phyloP scores from a whole-genome alignment of 805 yeast genomes.

The Starmerella apis region DNA sequence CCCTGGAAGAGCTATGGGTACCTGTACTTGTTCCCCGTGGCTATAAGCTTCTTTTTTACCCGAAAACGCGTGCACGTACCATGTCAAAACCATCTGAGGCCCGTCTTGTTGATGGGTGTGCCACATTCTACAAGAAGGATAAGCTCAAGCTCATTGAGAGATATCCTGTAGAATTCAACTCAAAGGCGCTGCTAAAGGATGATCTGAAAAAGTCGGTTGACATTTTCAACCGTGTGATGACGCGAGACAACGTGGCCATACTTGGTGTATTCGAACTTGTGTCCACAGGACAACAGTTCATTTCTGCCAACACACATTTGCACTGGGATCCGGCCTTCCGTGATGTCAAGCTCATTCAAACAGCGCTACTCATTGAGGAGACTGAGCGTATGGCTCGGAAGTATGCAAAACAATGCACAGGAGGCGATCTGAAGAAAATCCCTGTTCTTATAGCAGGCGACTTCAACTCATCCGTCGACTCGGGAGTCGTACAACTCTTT shows the following conservation, averaged over 20 bases:
- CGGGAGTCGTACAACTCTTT: constrained; percentile 87
- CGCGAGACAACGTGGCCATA: constrained; percentile 85
- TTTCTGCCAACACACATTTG: constrained; percentile 82
- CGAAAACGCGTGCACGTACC: constrained; percentile 85
- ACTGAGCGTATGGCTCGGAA: constrained; percentile 54
- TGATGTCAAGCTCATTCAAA: constrained; percentile 94
- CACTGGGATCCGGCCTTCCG: constrained; percentile 97
- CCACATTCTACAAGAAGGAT: constrained; percentile 67
- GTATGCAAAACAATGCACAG: constrained; percentile 33
- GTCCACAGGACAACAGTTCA: constrained; percentile 57
- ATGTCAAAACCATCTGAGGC: constrained; percentile 64
- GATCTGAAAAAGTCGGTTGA: constrained; percentile 89
- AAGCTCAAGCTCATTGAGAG: constrained; percentile 64
- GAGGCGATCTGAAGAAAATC: constrained; percentile 41
- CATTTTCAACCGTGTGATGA: constrained; percentile 89
- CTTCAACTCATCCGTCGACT: constrained; percentile 74
- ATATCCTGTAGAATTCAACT: constrained; percentile 68
- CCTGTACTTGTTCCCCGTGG: constrained; percentile 64
- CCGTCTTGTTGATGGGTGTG: constrained; percentile 94
- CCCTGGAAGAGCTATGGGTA: constrained; percentile 77
- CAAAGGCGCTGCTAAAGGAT: constrained; percentile 39
- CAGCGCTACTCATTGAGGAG: constrained; percentile 82
- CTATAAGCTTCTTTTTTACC: constrained; percentile 71
- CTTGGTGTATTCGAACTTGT: constrained; percentile 63
- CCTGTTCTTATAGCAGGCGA: constrained; percentile 85